A percentile compares a stretch with the other conserved stretches of the same genome.
phyloP scores from a whole-genome alignment of 371 early-diverging fungal genomes.

The Polyrhizophydium stewartii region DNA sequence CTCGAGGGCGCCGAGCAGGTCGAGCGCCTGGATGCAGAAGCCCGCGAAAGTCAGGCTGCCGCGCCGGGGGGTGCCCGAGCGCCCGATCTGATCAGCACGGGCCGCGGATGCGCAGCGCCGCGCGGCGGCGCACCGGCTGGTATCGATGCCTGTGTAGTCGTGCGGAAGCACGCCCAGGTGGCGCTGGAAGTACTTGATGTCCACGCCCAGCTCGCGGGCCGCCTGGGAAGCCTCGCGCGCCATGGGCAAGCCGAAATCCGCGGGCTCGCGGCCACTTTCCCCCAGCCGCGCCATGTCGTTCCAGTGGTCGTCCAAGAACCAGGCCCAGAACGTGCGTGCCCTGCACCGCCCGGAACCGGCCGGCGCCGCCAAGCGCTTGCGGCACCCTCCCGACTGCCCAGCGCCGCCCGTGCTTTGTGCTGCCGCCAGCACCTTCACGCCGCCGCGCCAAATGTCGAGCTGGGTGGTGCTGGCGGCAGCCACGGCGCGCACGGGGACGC shows the following conservation, averaged over 20 bases:
- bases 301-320: slow-evolving; percentile 32
- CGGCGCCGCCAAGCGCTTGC: background rate
- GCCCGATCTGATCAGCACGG: background rate
- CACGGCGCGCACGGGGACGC: no score
- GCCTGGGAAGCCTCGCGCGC: no score
- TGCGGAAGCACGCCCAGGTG: slow-evolving; percentile 71
- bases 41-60: slow-evolving; percentile 79
- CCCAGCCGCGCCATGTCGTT: slow-evolving; percentile 11
- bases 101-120: background rate
- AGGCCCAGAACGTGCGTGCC: slow-evolving; percentile 32
- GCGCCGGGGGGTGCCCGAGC: background rate
- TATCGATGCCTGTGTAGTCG: slow-evolving; percentile 68
- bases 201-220: slow-evolving; percentile 10
- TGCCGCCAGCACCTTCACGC: no score
- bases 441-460: no score
- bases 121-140: slow-evolving; percentile 59
- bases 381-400: no score
- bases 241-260: no score
- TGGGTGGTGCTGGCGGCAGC: no score
- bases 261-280: no score
- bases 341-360: background rate
- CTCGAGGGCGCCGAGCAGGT: slow-evolving; percentile 68
- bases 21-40: slow-evolving; percentile 76
- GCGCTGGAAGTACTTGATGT: slow-evolving; percentile 67
- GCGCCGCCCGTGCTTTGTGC: background rate